Percentiles rank a stretch among this genome's conserved stretches.
phyloP scores from a whole-genome alignment of 495 filamentous ascomycete species.

The Penicilliopsis zonata region DNA sequence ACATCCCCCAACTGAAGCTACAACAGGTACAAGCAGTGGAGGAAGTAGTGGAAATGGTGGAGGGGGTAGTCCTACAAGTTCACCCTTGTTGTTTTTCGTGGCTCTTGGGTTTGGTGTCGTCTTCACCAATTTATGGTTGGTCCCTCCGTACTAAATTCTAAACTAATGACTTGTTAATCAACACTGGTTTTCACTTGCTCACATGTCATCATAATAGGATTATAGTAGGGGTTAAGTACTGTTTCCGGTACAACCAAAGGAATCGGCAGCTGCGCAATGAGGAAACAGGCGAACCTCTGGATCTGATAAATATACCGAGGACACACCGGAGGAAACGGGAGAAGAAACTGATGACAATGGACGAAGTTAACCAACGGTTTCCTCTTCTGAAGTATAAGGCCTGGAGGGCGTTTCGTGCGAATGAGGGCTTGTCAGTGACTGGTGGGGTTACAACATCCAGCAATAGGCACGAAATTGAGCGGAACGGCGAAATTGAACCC shows the following conservation, averaged over 20 bases:
- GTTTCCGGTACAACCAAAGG: constrained; percentile 93
- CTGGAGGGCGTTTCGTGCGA: constrained; percentile 76
- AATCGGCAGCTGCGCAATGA: constrained; percentile 68
- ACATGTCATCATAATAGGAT: constrained; percentile 54
- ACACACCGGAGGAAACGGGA: constrained; percentile 74
- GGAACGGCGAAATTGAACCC: too few relatives aligned
- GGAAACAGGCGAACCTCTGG: constrained; percentile 78
- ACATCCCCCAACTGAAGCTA: constrained; percentile 7
- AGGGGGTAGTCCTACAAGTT: constrained; percentile 56
- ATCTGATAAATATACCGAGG: constrained; percentile 67
- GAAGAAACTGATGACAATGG: constrained; percentile 97
- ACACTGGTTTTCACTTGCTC: constrained; percentile 1
- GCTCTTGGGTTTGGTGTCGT: constrained; percentile 96
- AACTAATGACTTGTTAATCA: constrained; percentile 1
- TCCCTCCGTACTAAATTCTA: constrained; percentile 3
- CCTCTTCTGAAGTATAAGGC: constrained; percentile 91
- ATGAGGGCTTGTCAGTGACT: constrained; percentile 69
- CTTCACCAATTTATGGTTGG: constrained; percentile 95
- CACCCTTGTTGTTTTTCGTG: constrained; percentile 91
- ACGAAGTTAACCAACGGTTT: constrained; percentile 96
- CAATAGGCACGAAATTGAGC: too few relatives aligned
- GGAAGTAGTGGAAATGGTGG: constrained; percentile 11
- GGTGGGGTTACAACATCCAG: constrained; percentile 72
- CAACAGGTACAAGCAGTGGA: constrained; percentile 9
- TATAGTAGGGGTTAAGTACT: constrained; percentile 98